Percentiles rank a stretch among this genome's conserved stretches.
phyloP scores from a whole-genome alignment of 345 rosid species.

The Excoecaria cochinchinensis region DNA sequence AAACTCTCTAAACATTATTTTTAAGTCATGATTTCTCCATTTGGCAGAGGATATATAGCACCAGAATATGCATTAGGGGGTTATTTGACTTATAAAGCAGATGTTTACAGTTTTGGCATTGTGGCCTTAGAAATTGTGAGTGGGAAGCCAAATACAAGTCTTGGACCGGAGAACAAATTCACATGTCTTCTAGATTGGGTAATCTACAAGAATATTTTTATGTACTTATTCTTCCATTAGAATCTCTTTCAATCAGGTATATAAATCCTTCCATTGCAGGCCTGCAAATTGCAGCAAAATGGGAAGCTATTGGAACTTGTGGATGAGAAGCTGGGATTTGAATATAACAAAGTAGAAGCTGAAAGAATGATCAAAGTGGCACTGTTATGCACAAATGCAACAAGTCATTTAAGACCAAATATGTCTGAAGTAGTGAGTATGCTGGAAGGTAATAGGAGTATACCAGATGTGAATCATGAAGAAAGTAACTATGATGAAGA shows the following conservation, averaged over 20 bases:
- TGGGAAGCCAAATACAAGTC: constrained; percentile 20
- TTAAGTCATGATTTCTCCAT: no score
- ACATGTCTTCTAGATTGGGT: constrained; percentile 33
- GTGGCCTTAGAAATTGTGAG: constrained; percentile 20
- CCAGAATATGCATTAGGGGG: constrained; percentile 36
- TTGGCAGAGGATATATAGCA: constrained; percentile 26
- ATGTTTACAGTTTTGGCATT: constrained; percentile 30
- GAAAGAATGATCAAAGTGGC: constrained; percentile 17
- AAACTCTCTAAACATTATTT: no score
- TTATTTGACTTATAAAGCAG: constrained; percentile 26
- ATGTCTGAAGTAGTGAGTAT: constrained; percentile 30
- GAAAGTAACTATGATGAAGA: constrained; percentile 13
- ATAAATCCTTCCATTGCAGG: constrained; percentile 7
- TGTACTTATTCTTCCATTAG: neutral
- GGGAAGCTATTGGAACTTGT: constrained; percentile 20
- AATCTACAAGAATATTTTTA: neutral
- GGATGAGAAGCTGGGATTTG: constrained; percentile 20
- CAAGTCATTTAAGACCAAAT: constrained; percentile 21
- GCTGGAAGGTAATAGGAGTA: constrained; percentile 17
- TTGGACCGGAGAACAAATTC: constrained; percentile 1
- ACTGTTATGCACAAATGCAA: constrained; percentile 21
- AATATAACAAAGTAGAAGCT: constrained; percentile 18
- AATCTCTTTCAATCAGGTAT: neutral
- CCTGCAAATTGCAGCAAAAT: constrained; percentile 18
- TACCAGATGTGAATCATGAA: constrained; percentile 18